These are phyloP conservation scores for Tulasnella sp. DNA, from an alignment of 768 basidiomycete genomes.

Conservation along the genomic window DNA sequence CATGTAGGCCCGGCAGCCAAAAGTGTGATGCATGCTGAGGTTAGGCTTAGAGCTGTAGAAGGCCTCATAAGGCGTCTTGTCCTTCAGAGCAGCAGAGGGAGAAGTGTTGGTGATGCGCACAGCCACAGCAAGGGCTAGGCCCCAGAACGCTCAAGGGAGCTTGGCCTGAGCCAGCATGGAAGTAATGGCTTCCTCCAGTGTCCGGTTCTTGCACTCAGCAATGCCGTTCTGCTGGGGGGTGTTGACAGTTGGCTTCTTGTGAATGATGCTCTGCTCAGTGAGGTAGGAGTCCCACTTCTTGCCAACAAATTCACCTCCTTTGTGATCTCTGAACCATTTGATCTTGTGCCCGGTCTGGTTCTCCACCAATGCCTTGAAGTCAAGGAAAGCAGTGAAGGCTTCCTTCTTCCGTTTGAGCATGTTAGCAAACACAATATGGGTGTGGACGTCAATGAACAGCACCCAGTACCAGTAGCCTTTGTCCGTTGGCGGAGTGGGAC, in stretches of 20 bases:
- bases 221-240: slow-evolving; percentile 13
- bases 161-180: background rate
- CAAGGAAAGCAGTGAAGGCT: slow-evolving; percentile 20
- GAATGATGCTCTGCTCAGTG: slow-evolving; percentile 12
- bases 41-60: slow-evolving; percentile 15
- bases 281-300: background rate
- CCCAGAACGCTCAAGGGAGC: background rate
- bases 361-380: slow-evolving; percentile 28
- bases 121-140: background rate
- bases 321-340: slow-evolving; percentile 24
- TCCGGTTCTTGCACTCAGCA: slow-evolving; percentile 7
- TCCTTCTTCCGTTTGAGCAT: slow-evolving; percentile 5
- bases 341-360: slow-evolving; percentile 22
- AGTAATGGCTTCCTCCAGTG: background rate
- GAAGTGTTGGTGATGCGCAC: background rate
- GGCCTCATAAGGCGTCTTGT: slow-evolving; percentile 16
- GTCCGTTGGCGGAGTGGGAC: background rate
- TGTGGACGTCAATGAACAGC: slow-evolving; percentile 7
- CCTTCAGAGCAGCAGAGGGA: slow-evolving; percentile 1
- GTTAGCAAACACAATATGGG: background rate
- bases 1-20: slow-evolving; percentile 19
- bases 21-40: slow-evolving; percentile 16
- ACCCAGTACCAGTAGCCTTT: slow-evolving; percentile 13
- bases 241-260: background rate
- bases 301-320: slow-evolving; percentile 29